These are phyloP conservation scores for Russula abietina DNA, from an alignment of 768 basidiomycete species.

Conservation along the genomic window DNA sequence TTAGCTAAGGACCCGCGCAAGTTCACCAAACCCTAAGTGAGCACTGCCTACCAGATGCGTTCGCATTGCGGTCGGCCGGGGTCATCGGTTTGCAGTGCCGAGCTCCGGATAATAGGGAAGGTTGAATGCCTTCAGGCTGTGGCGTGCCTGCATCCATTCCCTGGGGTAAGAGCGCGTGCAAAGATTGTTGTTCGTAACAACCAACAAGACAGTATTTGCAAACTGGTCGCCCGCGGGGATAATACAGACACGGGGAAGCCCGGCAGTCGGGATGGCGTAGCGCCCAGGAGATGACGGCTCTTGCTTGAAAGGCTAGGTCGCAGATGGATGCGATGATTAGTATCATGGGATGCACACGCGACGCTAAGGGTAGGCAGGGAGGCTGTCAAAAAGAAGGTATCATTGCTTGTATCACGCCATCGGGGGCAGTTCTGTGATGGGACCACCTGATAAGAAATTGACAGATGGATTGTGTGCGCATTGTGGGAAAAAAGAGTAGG, in stretches of 20 bases:
- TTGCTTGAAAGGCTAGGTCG: neutral
- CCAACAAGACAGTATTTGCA: constrained; percentile 17
- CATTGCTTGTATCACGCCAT: neutral
- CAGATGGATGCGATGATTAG: neutral
- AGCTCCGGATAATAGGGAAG: constrained; percentile 6
- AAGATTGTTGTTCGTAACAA: constrained; percentile 16
- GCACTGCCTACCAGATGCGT: neutral
- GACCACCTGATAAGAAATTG: constrained; percentile 40
- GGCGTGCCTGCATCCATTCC: constrained; percentile 21
- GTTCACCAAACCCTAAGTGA: neutral
- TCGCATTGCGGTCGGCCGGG: constrained; percentile 2
- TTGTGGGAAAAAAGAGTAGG: constrained; percentile 5
- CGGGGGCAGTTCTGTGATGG: constrained; percentile 21
- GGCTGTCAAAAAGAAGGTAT: constrained; percentile 15
- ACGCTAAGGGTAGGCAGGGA: neutral
- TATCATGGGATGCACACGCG: constrained; percentile 14
- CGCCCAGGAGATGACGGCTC: constrained; percentile 11
- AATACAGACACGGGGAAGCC: constrained; percentile 3
- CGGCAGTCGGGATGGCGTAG: constrained; percentile 19
- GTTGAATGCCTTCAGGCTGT: neutral
- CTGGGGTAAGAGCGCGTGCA: constrained; percentile 11
- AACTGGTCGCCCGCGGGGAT: constrained; percentile 17
- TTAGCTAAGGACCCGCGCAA: neutral
- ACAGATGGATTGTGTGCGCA: constrained; percentile 42
- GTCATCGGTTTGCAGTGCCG: constrained; percentile 4